Conservation (phyloP, 768 basidiomycete species). For the Mycena metata region DNA sequence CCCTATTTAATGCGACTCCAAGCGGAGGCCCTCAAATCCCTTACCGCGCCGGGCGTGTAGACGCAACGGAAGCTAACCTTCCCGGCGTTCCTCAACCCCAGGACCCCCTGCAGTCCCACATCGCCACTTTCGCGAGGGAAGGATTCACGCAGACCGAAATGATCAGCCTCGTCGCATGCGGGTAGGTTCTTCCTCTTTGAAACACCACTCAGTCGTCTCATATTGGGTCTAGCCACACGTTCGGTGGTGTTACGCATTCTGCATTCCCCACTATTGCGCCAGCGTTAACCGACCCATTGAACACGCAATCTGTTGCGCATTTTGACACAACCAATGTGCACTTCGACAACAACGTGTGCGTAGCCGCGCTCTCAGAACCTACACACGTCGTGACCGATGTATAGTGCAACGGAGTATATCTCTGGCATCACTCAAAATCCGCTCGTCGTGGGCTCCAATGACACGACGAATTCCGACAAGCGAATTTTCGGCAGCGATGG, state of each 20-base stretch:
- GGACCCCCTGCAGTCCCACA: not conserved
- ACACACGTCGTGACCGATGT: not conserved
- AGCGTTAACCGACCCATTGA: not conserved
- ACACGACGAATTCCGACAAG: too few relatives aligned
- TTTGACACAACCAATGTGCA: not conserved
- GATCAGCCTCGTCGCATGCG: slow-evolving; percentile 9
- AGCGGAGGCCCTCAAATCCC: slow-evolving; percentile 9
- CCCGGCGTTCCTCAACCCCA: slow-evolving; percentile 2
- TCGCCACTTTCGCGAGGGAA: not conserved
- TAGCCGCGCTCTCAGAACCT: not conserved
- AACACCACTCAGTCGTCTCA: not conserved
- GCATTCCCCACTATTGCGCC: not conserved
- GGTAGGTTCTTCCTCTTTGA: not conserved
- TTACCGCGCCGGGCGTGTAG: slow-evolving; percentile 1
- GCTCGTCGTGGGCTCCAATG: too few relatives aligned
- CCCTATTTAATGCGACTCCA: not conserved
- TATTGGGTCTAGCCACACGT: not conserved
- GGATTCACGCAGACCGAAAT: slow-evolving; percentile 5
- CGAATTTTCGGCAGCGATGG: not conserved
- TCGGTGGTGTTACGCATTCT: not conserved
- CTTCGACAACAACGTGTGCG: slow-evolving; percentile 1
- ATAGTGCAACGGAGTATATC: not conserved
- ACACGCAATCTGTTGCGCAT: not conserved
- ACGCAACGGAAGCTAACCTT: not conserved
- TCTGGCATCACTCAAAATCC: not conserved